These are phyloP conservation scores for Bacidia gigantensis DNA, from an alignment of 495 filamentous ascomycete genomes.

Conservation along the genomic window DNA sequence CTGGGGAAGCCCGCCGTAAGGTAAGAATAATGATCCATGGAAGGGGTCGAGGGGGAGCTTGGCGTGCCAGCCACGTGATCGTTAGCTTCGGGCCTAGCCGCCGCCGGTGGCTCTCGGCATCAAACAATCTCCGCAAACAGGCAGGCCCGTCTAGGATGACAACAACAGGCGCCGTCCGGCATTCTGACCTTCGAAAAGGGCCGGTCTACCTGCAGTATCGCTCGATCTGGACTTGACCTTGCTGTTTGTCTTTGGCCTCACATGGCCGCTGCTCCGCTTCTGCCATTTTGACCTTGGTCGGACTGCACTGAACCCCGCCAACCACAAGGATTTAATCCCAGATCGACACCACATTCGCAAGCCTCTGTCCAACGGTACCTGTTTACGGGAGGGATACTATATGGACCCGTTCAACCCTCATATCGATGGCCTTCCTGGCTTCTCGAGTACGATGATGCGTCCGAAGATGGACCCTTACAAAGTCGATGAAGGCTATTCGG, in stretches of 20 bases:
- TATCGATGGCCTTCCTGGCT: not conserved
- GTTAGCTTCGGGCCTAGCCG: too few species aligned
- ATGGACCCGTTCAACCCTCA: not conserved
- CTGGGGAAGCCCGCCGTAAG: too few species aligned
- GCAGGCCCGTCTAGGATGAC: too few species aligned
- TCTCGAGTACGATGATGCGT: not conserved
- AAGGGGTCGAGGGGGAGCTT: too few species aligned
- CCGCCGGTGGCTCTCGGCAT: too few species aligned
- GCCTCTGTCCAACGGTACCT: too few species aligned
- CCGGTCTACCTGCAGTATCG: too few species aligned
- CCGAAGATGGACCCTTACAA: conserved; percentile 29
- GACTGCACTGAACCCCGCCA: not conserved
- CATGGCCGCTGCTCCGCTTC: not conserved
- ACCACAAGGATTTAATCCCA: not conserved
- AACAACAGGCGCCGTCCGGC: not conserved
- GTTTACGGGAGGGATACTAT: not conserved
- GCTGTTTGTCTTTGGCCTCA: too few species aligned
- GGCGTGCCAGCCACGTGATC: not conserved
- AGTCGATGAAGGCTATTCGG: conserved; percentile 53
- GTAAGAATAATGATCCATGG: too few species aligned
- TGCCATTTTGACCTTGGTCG: not conserved
- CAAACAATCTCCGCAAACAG: not conserved
- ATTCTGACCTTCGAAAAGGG: too few species aligned
- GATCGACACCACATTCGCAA: not conserved
- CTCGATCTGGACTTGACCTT: too few species aligned